These are phyloP conservation scores for Aspergillus arachidicola DNA, from an alignment of 2,329 filamentous ascomycete genomes.

Conservation along the genomic window DNA sequence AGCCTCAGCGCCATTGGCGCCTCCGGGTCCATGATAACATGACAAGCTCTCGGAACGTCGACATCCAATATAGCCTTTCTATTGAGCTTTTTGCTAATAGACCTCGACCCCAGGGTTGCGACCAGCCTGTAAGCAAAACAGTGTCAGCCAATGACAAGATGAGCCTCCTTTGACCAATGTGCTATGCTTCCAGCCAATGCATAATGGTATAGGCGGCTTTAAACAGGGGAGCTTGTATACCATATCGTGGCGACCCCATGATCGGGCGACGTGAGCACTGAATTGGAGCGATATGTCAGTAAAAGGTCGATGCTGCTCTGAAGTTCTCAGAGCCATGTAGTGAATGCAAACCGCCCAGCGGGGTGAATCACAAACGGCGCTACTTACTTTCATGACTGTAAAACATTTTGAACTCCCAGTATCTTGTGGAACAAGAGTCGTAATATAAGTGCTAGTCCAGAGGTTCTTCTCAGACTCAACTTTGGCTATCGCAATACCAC, in stretches of 20 bases:
- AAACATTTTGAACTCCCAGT: slow-evolving; percentile 67
- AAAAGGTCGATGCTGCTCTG: not conserved
- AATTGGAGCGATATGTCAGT: slow-evolving; percentile 23
- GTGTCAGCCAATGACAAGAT: not conserved
- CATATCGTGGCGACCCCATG: slow-evolving; percentile 95
- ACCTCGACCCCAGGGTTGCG: slow-evolving; percentile 79
- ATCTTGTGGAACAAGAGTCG: too few species aligned
- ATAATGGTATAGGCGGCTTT: not conserved
- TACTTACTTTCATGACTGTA: slow-evolving; percentile 91
- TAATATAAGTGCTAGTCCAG: not conserved
- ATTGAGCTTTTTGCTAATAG: slow-evolving; percentile 71
- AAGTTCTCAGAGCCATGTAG: not conserved
- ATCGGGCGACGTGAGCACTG: slow-evolving; percentile 79
- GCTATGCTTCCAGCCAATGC: not conserved
- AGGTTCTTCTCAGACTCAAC: not conserved
- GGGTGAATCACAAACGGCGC: not conserved
- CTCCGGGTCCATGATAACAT: slow-evolving; percentile 81
- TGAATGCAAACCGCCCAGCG: not conserved
- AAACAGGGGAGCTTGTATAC: slow-evolving; percentile 52
- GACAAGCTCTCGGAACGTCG: slow-evolving; percentile 81
- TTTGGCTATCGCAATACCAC: not conserved
- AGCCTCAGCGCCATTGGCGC: slow-evolving; percentile 87
- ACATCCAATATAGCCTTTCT: slow-evolving; percentile 88
- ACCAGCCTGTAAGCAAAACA: slow-evolving; percentile 67
- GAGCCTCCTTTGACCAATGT: not conserved